Conservation (phyloP, 495 filamentous ascomycete species). For the Zalerion maritima region DNA sequence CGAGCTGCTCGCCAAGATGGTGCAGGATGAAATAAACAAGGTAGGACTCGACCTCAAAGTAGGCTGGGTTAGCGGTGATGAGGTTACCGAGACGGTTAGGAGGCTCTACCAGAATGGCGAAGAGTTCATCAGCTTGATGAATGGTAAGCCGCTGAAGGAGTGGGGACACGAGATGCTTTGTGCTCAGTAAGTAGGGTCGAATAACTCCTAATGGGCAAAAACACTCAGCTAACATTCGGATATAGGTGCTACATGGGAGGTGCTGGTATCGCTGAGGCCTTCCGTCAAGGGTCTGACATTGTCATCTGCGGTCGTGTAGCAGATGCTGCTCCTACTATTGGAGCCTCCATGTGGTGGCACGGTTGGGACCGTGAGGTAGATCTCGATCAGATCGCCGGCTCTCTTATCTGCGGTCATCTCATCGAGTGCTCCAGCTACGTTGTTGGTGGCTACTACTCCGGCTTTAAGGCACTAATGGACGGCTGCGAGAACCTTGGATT, state of each 20-base stretch:
- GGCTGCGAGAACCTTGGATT: slow-evolving; percentile 37
- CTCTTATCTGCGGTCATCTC: slow-evolving; percentile 36
- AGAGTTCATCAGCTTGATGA: slow-evolving; percentile 5
- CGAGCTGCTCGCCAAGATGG: slow-evolving; percentile 24
- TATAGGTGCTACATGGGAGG: slow-evolving; percentile 31
- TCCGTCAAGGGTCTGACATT: slow-evolving; percentile 40
- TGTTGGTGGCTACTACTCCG: slow-evolving; percentile 40
- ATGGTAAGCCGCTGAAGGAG: slow-evolving; percentile 2
- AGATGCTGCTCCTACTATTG: slow-evolving; percentile 40
- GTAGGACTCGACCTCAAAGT: slow-evolving; percentile 22
- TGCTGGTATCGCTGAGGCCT: slow-evolving; percentile 31
- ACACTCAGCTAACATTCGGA: slow-evolving; percentile 26
- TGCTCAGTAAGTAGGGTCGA: slow-evolving; percentile 13
- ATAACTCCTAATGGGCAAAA: slow-evolving; percentile 14
- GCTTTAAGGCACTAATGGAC: slow-evolving; percentile 27
- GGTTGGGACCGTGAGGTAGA: slow-evolving; percentile 27
- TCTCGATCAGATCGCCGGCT: slow-evolving; percentile 34
- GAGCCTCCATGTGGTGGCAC: slow-evolving; percentile 35
- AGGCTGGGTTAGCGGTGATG: slow-evolving; percentile 35
- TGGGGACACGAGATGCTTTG: not conserved
- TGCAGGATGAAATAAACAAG: slow-evolving; percentile 21
- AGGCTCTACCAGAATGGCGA: slow-evolving; percentile 5
- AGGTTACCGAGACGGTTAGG: slow-evolving; percentile 1
- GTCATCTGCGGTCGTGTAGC: slow-evolving; percentile 42
- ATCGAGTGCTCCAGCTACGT: slow-evolving; percentile 43